phyloP scores from a whole-genome alignment of 1,284 basidiomycete species.

The Xerocomus subilludens region DNA sequence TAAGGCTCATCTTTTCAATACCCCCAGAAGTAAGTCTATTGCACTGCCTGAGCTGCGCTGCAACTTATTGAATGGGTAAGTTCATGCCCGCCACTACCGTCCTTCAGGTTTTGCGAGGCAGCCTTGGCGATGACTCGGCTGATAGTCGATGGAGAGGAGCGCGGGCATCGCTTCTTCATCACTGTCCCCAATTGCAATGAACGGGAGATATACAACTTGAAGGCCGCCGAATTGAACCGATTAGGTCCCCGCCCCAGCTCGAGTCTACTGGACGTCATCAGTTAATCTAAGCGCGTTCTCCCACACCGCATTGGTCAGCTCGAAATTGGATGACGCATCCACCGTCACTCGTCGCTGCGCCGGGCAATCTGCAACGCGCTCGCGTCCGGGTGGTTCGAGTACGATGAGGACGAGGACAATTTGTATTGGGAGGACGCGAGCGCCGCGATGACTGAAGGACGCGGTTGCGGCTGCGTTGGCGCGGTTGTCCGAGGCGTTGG shows the following conservation, averaged over 20 bases:
- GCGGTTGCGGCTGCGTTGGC: no score
- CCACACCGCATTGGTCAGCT: conserved; percentile 56
- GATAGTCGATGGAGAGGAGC: conserved; percentile 61
- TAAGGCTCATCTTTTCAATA: conserved; percentile 66
- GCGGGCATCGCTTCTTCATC: conserved; percentile 65
- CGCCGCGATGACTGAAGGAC: no score
- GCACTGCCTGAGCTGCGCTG: neutral
- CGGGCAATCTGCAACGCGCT: no score
- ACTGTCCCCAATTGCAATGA: conserved; percentile 53
- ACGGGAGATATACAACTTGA: conserved; percentile 62
- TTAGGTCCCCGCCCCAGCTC: conserved; percentile 42
- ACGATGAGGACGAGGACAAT: no score
- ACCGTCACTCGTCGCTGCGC: no score
- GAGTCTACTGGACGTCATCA: conserved; percentile 44
- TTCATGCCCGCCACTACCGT: conserved; percentile 71
- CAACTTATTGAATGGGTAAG: conserved; percentile 46
- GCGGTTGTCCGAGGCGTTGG: no score
- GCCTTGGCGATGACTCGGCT: conserved; percentile 67
- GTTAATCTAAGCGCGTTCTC: conserved; percentile 39
- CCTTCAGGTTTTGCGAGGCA: conserved; percentile 63
- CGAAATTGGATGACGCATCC: conserved; percentile 57
- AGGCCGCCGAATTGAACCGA: conserved; percentile 50
- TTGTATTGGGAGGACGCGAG: no score
- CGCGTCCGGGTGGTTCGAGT: no score
- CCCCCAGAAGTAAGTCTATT: conserved; percentile 61